phyloP scores from a whole-genome alignment of 1,139 yeast genomes.

The Hemisphaericaspora xylofermentans region DNA sequence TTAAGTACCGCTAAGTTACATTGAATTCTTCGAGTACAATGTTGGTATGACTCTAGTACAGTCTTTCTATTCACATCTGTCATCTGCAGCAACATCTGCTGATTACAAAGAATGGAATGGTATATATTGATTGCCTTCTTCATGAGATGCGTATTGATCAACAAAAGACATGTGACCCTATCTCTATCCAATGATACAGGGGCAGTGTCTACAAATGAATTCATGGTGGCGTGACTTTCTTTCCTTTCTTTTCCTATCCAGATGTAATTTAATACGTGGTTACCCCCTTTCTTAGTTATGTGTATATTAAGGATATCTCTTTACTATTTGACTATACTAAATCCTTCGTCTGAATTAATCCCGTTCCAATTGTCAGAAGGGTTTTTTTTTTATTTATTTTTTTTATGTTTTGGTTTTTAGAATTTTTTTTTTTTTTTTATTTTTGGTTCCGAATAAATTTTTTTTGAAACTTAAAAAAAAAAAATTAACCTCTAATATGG shows the following conservation, averaged over 20 bases:
- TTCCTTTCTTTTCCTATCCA: background rate
- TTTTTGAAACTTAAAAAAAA: too few species aligned
- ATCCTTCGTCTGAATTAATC: too few species aligned
- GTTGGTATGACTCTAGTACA: constrained; percentile 48
- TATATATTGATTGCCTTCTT: constrained; percentile 47
- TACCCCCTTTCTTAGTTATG: too few species aligned
- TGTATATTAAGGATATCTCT: too few species aligned
- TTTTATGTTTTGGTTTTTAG: too few species aligned
- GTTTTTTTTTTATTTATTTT: too few species aligned
- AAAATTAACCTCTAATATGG: too few species aligned
- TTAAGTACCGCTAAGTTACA: constrained; percentile 54
- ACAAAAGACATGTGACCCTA: constrained; percentile 50
- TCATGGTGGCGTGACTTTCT: background rate
- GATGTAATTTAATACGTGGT: background rate
- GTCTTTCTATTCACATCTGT: constrained; percentile 36
- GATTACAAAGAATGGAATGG: constrained; percentile 36
- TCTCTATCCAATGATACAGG: constrained; percentile 34
- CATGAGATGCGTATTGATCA: constrained; percentile 53
- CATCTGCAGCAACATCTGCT: constrained; percentile 34
- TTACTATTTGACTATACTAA: too few species aligned
- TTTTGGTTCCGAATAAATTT: too few species aligned
- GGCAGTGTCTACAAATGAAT: constrained; percentile 13
- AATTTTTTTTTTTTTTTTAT: too few species aligned
- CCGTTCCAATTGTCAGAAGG: too few species aligned
- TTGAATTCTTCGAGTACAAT: constrained; percentile 52